Percentiles rank a stretch among this genome's conserved stretches.
phyloP scores from a whole-genome alignment of 305 asterid genomes.

The Striga hermonthica region DNA sequence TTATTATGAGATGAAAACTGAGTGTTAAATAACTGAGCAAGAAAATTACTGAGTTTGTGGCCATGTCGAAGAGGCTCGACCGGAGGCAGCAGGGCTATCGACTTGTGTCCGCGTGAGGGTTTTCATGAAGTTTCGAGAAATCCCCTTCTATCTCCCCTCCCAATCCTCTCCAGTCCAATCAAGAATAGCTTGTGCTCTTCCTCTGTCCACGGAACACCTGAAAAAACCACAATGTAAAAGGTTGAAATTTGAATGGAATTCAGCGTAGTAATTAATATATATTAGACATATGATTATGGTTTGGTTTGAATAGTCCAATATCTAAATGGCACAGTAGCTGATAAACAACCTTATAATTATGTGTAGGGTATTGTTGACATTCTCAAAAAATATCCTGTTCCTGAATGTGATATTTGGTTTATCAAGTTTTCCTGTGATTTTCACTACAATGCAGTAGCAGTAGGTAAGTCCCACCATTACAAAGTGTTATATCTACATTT shows the following conservation, averaged over 20 bases:
- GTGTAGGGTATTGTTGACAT: conserved; percentile 82
- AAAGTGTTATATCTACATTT: conserved; percentile 7
- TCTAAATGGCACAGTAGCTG: conserved; percentile 8
- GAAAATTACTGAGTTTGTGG: conserved; percentile 67
- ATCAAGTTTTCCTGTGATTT: conserved; percentile 94
- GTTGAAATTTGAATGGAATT: conserved; percentile 35
- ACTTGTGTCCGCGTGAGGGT: conserved; percentile 95
- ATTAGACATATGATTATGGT: conserved; percentile 22
- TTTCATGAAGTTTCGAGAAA: conserved; percentile 79
- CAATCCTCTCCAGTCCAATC: conserved; percentile 80
- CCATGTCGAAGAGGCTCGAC: conserved; percentile 88
- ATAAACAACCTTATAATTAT: conserved; percentile 29
- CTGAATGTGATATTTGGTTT: conserved; percentile 97
- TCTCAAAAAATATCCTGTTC: conserved; percentile 95
- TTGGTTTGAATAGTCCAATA: conserved; percentile 13
- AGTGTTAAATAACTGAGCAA: too few species aligned
- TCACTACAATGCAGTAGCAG: conserved; percentile 68
- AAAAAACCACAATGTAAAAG: conserved; percentile 41
- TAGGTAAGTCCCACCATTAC: conserved; percentile 49
- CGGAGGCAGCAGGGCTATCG: conserved; percentile 96
- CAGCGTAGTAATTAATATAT: conserved; percentile 6
- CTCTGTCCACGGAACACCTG: conserved; percentile 96
- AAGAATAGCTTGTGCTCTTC: conserved; percentile 90
- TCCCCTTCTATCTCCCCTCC: conserved; percentile 96
- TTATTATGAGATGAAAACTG: neutral